Percentiles rank a stretch among this genome's conserved stretches.
These are phyloP conservation scores for Seiridium unicorne DNA, from an alignment of 2,329 filamentous ascomycete species.

Conservation along the genomic window DNA sequence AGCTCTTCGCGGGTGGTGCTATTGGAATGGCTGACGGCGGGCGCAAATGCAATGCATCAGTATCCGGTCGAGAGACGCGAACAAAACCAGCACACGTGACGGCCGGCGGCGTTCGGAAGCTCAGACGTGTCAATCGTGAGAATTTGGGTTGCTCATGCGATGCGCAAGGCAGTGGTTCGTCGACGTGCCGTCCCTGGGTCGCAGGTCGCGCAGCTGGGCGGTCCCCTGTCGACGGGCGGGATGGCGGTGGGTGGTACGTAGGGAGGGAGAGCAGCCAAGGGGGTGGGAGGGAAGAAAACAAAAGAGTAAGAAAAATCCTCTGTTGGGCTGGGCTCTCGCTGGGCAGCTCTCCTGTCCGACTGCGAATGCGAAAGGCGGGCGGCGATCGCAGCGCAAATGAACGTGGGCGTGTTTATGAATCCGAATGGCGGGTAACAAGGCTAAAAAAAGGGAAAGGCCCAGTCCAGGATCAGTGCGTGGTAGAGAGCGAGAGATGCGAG, in stretches of 20 bases:
- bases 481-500: slow-evolving; percentile 5
- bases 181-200: neutral
- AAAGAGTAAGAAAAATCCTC: no score
- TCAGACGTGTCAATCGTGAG: neutral
- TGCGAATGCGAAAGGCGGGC: neutral
- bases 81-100: neutral
- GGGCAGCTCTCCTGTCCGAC: neutral
- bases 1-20: neutral
- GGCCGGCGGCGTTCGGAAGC: no score
- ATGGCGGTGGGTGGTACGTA: no score
- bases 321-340: neutral
- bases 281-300: no score
- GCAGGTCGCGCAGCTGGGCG: slow-evolving; percentile 3
- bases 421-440: slow-evolving; percentile 13
- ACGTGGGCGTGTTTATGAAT: slow-evolving; percentile 9
- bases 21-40: no score
- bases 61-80: neutral
- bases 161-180: neutral
- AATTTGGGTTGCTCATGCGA: neutral
- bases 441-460: slow-evolving; percentile 11
- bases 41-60: neutral
- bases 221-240: no score
- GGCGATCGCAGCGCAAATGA: slow-evolving; percentile 9
- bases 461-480: slow-evolving; percentile 6
- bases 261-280: no score